These are phyloP conservation scores for Cordyceps cicadae DNA, from an alignment of 2,329 filamentous ascomycete genomes.

Conservation along the genomic window DNA sequence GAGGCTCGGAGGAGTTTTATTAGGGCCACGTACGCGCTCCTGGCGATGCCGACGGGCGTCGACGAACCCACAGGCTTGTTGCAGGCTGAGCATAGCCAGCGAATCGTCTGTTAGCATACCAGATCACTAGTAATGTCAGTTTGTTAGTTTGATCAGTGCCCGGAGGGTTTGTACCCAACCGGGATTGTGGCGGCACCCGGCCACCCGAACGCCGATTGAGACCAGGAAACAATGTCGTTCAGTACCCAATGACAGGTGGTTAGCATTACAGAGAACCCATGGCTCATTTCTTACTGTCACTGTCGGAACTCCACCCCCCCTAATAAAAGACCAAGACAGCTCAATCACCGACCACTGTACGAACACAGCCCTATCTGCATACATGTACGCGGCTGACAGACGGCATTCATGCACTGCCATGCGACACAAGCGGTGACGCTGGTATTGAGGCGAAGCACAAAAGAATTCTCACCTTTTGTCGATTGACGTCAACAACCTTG, in stretches of 20 bases:
- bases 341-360: not conserved
- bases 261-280: not conserved
- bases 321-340: not conserved
- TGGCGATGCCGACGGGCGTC: not conserved
- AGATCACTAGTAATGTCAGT: too few relatives aligned
- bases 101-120: too few relatives aligned
- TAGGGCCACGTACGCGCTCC: conserved; percentile 5
- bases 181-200: conserved; percentile 2
- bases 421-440: not conserved
- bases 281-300: not conserved
- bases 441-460: not conserved
- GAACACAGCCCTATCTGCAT: not conserved
- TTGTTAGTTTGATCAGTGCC: too few relatives aligned
- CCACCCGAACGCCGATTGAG: not conserved
- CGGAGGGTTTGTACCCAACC: not conserved
- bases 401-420: too few relatives aligned
- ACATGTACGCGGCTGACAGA: not conserved
- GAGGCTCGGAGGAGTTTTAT: not conserved
- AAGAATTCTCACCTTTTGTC: too few relatives aligned
- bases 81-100: too few relatives aligned
- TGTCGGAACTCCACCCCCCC: not conserved
- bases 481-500: not conserved
- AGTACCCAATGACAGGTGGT: not conserved
- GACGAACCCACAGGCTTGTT: not conserved
- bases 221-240: not conserved